Conservation (phyloP, 208 protist genomes). For the Naegleria gruberi region DNA sequence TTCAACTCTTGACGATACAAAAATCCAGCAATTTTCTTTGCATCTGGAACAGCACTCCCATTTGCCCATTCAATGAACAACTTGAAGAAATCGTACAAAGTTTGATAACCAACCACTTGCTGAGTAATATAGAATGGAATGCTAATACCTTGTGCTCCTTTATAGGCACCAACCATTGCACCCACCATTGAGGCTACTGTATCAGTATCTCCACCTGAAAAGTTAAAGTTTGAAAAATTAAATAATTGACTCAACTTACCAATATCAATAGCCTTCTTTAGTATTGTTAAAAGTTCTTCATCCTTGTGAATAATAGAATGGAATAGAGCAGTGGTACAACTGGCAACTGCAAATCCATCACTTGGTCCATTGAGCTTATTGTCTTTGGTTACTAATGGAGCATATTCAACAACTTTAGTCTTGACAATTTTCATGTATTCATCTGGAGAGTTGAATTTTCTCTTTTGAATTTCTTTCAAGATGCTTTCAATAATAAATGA, state of each 20-base stretch:
- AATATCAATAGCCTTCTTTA: neutral
- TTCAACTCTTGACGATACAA: neutral
- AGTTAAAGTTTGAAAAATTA: too few species aligned
- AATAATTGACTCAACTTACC: too few species aligned
- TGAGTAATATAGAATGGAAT: neutral
- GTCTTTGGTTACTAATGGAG: neutral
- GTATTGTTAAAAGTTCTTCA: neutral
- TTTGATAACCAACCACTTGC: neutral
- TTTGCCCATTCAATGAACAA: neutral
- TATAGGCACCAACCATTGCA: neutral
- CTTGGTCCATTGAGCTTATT: neutral
- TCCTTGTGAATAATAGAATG: neutral
- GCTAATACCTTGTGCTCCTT: neutral
- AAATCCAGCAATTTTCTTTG: neutral
- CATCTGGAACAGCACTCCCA: neutral
- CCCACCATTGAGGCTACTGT: neutral
- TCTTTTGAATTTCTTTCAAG: too few species aligned
- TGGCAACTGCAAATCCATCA: neutral
- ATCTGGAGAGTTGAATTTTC: too few species aligned
- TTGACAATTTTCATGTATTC: neutral
- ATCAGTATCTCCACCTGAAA: neutral
- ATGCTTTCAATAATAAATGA: too few species aligned
- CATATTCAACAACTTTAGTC: neutral
- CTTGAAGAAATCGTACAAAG: neutral
- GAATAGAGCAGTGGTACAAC: neutral